Evolutionary conservation across 1,284 basidiomycete genomes (phyloP).

Genomic region (Leccinum pachyderme): DNA sequence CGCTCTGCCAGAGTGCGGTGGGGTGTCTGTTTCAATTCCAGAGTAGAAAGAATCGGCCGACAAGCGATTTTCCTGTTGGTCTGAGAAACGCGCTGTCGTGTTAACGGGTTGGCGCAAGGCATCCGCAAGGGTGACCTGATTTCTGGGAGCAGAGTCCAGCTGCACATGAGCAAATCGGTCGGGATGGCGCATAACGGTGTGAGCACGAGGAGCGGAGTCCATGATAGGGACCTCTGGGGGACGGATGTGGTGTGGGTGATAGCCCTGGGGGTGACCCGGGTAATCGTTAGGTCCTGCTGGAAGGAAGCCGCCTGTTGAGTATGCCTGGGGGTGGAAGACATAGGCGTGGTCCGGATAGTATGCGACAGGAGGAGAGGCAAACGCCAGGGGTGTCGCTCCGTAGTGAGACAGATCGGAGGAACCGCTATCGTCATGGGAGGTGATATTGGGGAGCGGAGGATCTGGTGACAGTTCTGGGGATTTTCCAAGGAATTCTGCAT

Average conservation of each 20-base stretch:
- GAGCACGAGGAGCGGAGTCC: background rate
- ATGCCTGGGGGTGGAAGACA: constrained; percentile 14
- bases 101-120: constrained; percentile 19
- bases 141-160: constrained; percentile 6
- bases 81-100: background rate
- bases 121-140: constrained; percentile 10
- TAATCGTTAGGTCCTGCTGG: background rate
- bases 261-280: constrained; percentile 11
- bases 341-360: constrained; percentile 31
- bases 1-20: constrained; percentile 17
- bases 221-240: constrained; percentile 19
- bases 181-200: constrained; percentile 17
- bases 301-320: constrained; percentile 8
- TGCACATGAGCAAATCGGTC: constrained; percentile 7
- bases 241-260: constrained; percentile 22
- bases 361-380: constrained; percentile 13
- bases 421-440: constrained; percentile 16
- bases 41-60: constrained; percentile 34
- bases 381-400: constrained; percentile 15
- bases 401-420: constrained; percentile 27
- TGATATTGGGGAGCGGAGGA: constrained; percentile 10
- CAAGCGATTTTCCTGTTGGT: constrained; percentile 15
- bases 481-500: constrained; percentile 32
- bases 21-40: constrained; percentile 18
- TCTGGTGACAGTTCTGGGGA: constrained; percentile 8